These are phyloP conservation scores for Leccinum cinnamomeum DNA, from an alignment of 1,284 basidiomycete species.

Conservation along the genomic window DNA sequence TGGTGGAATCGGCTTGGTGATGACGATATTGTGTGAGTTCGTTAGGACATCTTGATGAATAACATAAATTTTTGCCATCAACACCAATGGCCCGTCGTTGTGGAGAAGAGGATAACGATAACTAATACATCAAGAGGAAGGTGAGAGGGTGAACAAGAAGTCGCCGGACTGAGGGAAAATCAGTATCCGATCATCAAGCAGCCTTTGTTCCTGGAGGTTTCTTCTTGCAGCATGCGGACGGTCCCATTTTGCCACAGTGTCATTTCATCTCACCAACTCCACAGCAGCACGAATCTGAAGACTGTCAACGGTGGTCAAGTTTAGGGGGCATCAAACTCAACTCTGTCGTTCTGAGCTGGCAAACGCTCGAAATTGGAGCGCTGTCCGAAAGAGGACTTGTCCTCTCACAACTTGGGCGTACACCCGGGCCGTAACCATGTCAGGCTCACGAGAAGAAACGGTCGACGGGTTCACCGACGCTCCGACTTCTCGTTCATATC, in stretches of 20 bases:
- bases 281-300: background rate
- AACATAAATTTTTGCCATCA: background rate
- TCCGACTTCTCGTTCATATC: background rate
- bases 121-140: background rate
- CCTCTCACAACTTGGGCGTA: background rate
- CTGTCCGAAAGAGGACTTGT: background rate
- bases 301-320: slow-evolving; percentile 2
- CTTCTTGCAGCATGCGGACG: background rate
- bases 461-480: background rate
- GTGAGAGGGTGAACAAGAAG: background rate
- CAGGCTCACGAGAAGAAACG: background rate
- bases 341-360: background rate
- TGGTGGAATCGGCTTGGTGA: slow-evolving; percentile 45
- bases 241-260: background rate
- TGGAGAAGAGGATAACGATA: background rate
- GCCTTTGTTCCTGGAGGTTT: background rate
- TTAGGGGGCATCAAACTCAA: slow-evolving; percentile 10
- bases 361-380: too few species aligned
- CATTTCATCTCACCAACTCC: background rate
- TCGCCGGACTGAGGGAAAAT: background rate
- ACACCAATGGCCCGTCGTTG: background rate
- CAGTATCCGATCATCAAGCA: slow-evolving; percentile 11
- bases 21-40: too few species aligned
- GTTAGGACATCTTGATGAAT: background rate
- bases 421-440: slow-evolving; percentile 3